Conservation (phyloP, 148 eudicot species). For the Fagopyrum homotropicum region DNA sequence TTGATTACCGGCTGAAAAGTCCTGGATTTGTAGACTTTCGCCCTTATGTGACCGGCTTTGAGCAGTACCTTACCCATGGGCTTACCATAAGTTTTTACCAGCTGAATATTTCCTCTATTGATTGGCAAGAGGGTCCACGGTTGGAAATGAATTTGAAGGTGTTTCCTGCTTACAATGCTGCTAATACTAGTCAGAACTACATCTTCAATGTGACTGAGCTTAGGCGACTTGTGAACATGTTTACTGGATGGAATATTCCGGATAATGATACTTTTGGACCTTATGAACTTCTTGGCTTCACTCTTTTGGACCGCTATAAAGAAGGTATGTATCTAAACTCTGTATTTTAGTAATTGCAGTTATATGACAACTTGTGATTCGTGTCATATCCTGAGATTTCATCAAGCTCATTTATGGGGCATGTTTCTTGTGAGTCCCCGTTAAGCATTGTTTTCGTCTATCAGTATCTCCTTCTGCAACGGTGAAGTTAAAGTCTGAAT, state of each 20-base stretch:
- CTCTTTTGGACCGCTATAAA: conserved; percentile 68
- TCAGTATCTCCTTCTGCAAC: neutral
- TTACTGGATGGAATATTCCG: conserved; percentile 56
- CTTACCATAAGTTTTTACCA: conserved; percentile 50
- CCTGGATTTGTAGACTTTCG: conserved; percentile 71
- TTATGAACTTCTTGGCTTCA: conserved; percentile 87
- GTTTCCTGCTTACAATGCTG: conserved; percentile 36
- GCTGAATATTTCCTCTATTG: conserved; percentile 55
- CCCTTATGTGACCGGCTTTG: conserved; percentile 48
- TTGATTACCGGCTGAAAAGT: conserved; percentile 81
- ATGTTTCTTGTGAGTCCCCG: neutral
- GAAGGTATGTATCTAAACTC: conserved; percentile 34
- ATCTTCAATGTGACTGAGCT: conserved; percentile 59
- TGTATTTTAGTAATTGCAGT: neutral
- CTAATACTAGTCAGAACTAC: conserved; percentile 9
- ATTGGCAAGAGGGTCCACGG: conserved; percentile 86
- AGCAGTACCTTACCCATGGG: conserved; percentile 39
- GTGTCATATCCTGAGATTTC: neutral
- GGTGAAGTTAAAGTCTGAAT: neutral
- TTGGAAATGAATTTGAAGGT: conserved; percentile 74
- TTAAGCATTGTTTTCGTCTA: neutral
- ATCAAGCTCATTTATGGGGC: neutral
- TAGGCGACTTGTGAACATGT: conserved; percentile 35
- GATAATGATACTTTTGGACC: conserved; percentile 78
- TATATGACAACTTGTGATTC: neutral